Conservation (phyloP, 2,329 filamentous ascomycete genomes). For the Fusarium incarnatum region DNA sequence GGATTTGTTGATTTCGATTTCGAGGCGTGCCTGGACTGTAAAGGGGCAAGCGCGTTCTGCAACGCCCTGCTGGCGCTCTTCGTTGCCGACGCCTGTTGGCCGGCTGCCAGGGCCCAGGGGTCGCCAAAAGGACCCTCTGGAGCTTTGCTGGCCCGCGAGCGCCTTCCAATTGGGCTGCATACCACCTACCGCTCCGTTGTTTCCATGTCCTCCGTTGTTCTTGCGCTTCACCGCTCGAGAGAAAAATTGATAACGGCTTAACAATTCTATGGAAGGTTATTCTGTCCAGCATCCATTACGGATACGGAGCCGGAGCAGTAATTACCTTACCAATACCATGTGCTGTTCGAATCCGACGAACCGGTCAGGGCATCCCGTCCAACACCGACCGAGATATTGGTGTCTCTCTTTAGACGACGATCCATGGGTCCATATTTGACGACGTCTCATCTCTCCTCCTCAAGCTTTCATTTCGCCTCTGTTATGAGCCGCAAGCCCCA, state of each 20-base stretch:
- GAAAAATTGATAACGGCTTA: constrained; percentile 17
- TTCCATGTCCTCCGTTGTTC: constrained; percentile 24
- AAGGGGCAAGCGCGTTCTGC: constrained; percentile 53
- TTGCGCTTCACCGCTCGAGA: constrained; percentile 39
- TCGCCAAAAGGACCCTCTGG: constrained; percentile 16
- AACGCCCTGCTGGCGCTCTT: constrained; percentile 39
- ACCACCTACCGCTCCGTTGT: constrained; percentile 26
- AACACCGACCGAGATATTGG: constrained; percentile 16
- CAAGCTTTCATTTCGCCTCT: constrained; percentile 28
- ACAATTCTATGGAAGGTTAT: constrained; percentile 13
- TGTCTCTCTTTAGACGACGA: constrained; percentile 36
- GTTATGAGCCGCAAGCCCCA: constrained; percentile 4
- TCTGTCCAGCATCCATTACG: constrained; percentile 10
- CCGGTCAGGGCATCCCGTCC: neutral
- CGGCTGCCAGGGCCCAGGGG: constrained; percentile 34
- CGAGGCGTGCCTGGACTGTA: constrained; percentile 48
- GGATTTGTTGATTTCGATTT: constrained; percentile 54
- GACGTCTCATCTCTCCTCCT: constrained; percentile 35
- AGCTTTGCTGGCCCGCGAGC: constrained; percentile 6
- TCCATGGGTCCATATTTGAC: constrained; percentile 46
- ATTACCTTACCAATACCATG: neutral
- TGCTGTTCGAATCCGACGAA: neutral
- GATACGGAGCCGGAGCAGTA: neutral
- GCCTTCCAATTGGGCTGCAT: constrained; percentile 7
- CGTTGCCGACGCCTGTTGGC: constrained; percentile 38